These are phyloP conservation scores for Maudiozyma turicensis DNA, from an alignment of 805 yeast species.

Conservation along the genomic window DNA sequence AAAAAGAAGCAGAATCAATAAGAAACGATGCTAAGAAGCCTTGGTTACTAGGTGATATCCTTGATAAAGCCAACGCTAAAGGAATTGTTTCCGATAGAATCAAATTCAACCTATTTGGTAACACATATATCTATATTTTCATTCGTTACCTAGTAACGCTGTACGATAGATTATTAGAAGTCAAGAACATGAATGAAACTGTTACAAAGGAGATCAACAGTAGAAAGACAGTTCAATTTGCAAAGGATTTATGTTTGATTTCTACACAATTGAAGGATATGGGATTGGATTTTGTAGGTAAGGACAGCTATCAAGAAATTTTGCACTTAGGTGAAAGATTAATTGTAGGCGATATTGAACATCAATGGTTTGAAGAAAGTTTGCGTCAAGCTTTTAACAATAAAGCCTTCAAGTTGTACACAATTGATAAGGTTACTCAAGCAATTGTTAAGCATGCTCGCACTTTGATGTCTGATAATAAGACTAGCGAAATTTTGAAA, in stretches of 20 bases:
- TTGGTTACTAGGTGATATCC: slow-evolving; percentile 27
- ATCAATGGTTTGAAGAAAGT: slow-evolving; percentile 90
- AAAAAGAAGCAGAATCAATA: slow-evolving; percentile 27
- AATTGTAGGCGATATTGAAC: slow-evolving; percentile 86
- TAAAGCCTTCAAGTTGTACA: slow-evolving; percentile 84
- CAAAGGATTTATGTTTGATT: slow-evolving; percentile 73
- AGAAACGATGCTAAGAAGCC: slow-evolving; percentile 26
- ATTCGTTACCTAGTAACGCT: slow-evolving; percentile 77
- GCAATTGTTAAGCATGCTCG: slow-evolving; percentile 80
- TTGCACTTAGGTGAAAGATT: slow-evolving; percentile 61
- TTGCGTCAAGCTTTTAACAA: slow-evolving; percentile 91
- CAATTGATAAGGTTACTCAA: slow-evolving; percentile 86
- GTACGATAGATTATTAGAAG: slow-evolving; percentile 69
- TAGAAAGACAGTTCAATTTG: slow-evolving; percentile 62
- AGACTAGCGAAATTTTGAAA: slow-evolving; percentile 69
- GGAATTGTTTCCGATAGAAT: slow-evolving; percentile 34
- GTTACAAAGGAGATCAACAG: slow-evolving; percentile 64
- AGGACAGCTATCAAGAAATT: slow-evolving; percentile 70
- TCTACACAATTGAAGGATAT: slow-evolving; percentile 73
- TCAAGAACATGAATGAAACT: slow-evolving; percentile 59
- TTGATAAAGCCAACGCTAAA: slow-evolving; percentile 25
- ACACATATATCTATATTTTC: slow-evolving; percentile 80
- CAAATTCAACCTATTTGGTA: slow-evolving; percentile 72
- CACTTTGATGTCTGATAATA: slow-evolving; percentile 65
- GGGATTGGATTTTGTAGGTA: slow-evolving; percentile 64